phyloP scores from a whole-genome alignment of 2,329 filamentous ascomycete genomes.

The Aureobasidium melanogenum region DNA sequence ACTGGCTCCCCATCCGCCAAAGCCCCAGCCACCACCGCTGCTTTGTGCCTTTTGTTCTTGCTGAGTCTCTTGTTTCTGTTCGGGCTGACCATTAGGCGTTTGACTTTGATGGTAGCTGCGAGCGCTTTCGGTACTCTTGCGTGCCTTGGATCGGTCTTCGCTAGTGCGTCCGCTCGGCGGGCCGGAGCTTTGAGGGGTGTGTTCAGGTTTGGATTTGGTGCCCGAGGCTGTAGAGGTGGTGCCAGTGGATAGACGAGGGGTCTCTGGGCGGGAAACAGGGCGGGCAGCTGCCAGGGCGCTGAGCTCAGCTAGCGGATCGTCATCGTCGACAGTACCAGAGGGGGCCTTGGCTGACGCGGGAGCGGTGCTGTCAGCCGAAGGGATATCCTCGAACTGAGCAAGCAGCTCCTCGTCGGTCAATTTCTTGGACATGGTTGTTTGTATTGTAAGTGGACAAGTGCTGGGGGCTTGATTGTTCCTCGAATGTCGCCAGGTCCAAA shows the following conservation, averaged over 20 bases:
- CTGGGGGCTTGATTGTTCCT: background rate
- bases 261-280: slow-evolving; percentile 65
- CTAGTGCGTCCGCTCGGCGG: slow-evolving; percentile 46
- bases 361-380: slow-evolving; percentile 40
- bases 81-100: slow-evolving; percentile 42
- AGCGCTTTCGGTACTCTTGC: slow-evolving; percentile 69
- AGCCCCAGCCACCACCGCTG: slow-evolving; percentile 43
- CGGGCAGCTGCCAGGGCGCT: slow-evolving; percentile 68
- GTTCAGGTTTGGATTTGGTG: slow-evolving; percentile 27
- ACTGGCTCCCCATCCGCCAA: slow-evolving; percentile 72
- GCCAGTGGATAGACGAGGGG: slow-evolving; percentile 61
- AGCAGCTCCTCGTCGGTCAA: slow-evolving; percentile 36
- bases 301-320: slow-evolving; percentile 81
- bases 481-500: background rate
- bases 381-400: slow-evolving; percentile 37
- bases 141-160: slow-evolving; percentile 50
- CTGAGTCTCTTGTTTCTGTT: background rate
- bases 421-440: slow-evolving; percentile 22
- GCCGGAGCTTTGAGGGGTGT: slow-evolving; percentile 45
- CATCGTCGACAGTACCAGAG: slow-evolving; percentile 32
- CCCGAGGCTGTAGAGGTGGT: slow-evolving; percentile 37
- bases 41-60: slow-evolving; percentile 21
- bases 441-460: background rate
- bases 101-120: slow-evolving; percentile 63
- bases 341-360: slow-evolving; percentile 33